A percentile compares a stretch with the other conserved stretches of the same genome.
These are phyloP conservation scores for Umbelopsis sp. DNA, from an alignment of 371 early-diverging fungal species.

Conservation along the genomic window DNA sequence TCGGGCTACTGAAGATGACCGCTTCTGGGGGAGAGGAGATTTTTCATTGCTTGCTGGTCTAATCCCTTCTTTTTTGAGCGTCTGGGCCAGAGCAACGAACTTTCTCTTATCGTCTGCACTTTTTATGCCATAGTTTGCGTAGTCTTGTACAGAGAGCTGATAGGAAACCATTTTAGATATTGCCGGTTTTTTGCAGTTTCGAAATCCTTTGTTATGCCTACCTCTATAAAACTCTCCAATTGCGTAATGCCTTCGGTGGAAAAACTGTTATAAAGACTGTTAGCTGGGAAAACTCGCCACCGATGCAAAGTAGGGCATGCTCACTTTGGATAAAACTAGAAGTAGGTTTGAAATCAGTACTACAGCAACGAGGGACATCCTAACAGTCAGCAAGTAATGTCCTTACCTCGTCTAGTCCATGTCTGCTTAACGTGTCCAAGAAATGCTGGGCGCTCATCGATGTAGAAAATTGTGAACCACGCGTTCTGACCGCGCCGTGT, in stretches of 20 bases:
- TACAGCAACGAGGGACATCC: too few species aligned
- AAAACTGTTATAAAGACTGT: constrained; percentile 17
- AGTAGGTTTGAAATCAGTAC: background rate
- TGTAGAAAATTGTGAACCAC: background rate
- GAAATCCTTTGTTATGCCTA: constrained; percentile 2
- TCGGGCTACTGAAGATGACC: background rate
- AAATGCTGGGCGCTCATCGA: constrained; percentile 22
- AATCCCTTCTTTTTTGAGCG: constrained; percentile 24
- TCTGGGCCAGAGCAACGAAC: constrained; percentile 30
- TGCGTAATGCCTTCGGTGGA: constrained; percentile 24
- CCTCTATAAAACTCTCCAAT: constrained; percentile 22
- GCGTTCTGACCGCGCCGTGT: background rate
- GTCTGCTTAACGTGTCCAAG: constrained; percentile 26
- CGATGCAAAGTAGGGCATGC: background rate
- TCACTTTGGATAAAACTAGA: constrained; percentile 33
- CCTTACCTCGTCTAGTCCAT: constrained; percentile 26
- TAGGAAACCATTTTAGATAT: background rate
- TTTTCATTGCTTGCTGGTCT: constrained; percentile 22
- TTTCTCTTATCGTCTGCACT: constrained; percentile 36
- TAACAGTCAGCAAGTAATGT: background rate
- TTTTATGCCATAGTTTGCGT: constrained; percentile 31
- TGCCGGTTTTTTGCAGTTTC: too few species aligned
- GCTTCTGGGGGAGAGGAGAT: background rate
- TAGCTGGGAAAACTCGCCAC: background rate
- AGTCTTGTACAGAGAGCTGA: constrained; percentile 35